These are phyloP conservation scores for Aspergillus eucalypticola DNA, from an alignment of 2,329 filamentous ascomycete genomes.

Conservation along the genomic window DNA sequence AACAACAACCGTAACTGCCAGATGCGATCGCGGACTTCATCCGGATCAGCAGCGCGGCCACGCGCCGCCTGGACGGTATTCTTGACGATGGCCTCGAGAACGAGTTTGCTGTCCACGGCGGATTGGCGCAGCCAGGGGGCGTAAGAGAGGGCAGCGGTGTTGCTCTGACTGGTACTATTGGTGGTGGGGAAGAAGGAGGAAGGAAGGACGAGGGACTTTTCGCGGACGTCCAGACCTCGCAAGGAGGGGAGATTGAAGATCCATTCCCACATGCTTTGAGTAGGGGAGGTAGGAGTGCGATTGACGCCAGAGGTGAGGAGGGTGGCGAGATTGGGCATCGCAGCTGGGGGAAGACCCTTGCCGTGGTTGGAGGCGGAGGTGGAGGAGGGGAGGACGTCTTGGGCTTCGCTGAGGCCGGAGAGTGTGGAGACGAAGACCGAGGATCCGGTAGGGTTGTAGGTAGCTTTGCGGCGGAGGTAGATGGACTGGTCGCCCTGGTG, in stretches of 20 bases:
- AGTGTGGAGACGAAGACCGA: slow-evolving; percentile 73
- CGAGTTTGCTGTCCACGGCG: slow-evolving; percentile 70
- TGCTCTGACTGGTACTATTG: slow-evolving; percentile 16
- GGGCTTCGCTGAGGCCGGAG: slow-evolving; percentile 67
- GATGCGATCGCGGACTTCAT: slow-evolving; percentile 57
- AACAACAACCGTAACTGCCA: slow-evolving; percentile 66
- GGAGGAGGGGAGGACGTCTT: slow-evolving; percentile 43
- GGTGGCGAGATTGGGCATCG: slow-evolving; percentile 25
- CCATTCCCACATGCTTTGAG: slow-evolving; percentile 66
- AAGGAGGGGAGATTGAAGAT: slow-evolving; percentile 65
- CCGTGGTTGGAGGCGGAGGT: slow-evolving; percentile 24
- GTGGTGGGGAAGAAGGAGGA: slow-evolving; percentile 38
- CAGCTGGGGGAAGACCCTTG: slow-evolving; percentile 28
- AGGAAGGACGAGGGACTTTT: slow-evolving; percentile 64
- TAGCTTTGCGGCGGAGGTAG: slow-evolving; percentile 69
- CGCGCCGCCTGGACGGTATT: slow-evolving; percentile 34
- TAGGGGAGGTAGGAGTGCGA: slow-evolving; percentile 32
- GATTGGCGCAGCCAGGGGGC: slow-evolving; percentile 58
- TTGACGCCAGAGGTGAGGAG: slow-evolving; percentile 21
- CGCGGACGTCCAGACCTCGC: slow-evolving; percentile 60
- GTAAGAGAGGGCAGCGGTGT: slow-evolving; percentile 34
- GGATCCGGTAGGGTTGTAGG: slow-evolving; percentile 61
- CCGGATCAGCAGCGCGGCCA: slow-evolving; percentile 36
- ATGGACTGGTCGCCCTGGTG: slow-evolving; percentile 66
- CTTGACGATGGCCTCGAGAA: slow-evolving; percentile 57